Percentiles rank a stretch among this genome's conserved stretches.
These are phyloP conservation scores for Schizosaccharomyces lindneri DNA, from an alignment of 805 yeast species.

Conservation along the genomic window DNA sequence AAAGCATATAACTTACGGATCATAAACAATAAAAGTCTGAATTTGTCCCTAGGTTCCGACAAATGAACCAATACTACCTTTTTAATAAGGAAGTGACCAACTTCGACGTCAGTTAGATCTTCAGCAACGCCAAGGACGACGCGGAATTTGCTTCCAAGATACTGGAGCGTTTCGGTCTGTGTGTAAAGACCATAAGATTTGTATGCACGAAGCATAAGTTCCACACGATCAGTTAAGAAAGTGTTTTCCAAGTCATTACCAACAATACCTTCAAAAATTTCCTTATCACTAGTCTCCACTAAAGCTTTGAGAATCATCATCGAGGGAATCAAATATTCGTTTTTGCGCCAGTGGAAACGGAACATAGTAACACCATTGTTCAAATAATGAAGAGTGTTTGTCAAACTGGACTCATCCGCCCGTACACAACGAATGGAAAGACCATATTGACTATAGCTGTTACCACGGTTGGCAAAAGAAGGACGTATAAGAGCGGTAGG, in stretches of 20 bases:
- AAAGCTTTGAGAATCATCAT: constrained; percentile 79
- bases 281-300: constrained; percentile 75
- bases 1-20: constrained; percentile 79
- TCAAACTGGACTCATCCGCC: constrained; percentile 92
- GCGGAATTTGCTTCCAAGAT: constrained; percentile 86
- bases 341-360: constrained; percentile 91
- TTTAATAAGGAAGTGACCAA: constrained; percentile 60
- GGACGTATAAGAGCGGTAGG: constrained; percentile 96
- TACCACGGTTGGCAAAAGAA: constrained; percentile 82
- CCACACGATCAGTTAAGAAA: constrained; percentile 93
- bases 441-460: constrained; percentile 69
- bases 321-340: constrained; percentile 82
- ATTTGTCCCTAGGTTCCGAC: constrained; percentile 44
- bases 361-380: constrained; percentile 90
- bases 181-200: constrained; percentile 58
- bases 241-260: constrained; percentile 73
- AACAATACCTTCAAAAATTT: constrained; percentile 84
- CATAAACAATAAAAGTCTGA: constrained; percentile 74
- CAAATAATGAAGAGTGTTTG: constrained; percentile 87
- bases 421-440: constrained; percentile 82
- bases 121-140: constrained; percentile 75
- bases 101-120: constrained; percentile 70
- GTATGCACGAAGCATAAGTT: constrained; percentile 67
- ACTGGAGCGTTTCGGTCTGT: constrained; percentile 73
- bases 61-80: constrained; percentile 81